Percentiles rank a stretch among this genome's conserved stretches.
phyloP scores from a whole-genome alignment of 192 early-diverging fungal genomes.

The Coemansia sp. region DNA sequence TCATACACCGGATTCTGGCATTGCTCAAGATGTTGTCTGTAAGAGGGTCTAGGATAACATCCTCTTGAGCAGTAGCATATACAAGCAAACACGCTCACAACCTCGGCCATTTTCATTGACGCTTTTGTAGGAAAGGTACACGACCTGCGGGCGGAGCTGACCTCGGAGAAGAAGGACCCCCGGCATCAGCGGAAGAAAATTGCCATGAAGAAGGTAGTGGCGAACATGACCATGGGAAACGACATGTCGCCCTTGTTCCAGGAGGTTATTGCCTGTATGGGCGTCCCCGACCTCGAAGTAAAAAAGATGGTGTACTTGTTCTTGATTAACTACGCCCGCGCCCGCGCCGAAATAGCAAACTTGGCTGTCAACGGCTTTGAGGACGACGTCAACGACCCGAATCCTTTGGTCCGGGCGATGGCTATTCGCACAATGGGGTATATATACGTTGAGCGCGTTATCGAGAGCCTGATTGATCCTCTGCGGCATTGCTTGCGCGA shows the following conservation, averaged over 20 bases:
- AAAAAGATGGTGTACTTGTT: constrained; percentile 96
- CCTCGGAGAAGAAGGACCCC: constrained; percentile 79
- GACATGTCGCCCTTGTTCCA: constrained; percentile 94
- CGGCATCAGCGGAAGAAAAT: constrained; percentile 81
- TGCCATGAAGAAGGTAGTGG: constrained; percentile 92
- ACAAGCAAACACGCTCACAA: not conserved
- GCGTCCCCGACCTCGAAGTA: constrained; percentile 80
- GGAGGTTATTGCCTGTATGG: constrained; percentile 92
- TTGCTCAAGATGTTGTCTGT: constrained; percentile 1
- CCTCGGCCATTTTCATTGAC: not conserved
- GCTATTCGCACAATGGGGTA: constrained; percentile 98
- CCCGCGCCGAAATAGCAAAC: constrained; percentile 90
- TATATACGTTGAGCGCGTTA: constrained; percentile 88
- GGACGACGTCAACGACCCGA: constrained; percentile 88
- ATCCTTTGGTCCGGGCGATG: constrained; percentile 92
- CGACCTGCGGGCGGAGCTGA: constrained; percentile 83
- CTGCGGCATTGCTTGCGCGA: constrained; percentile 80
- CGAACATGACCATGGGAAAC: constrained; percentile 99
- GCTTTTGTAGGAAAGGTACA: constrained; percentile 76
- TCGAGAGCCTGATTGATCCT: constrained; percentile 82
- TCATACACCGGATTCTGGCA: not conserved
- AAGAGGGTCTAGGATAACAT: not conserved
- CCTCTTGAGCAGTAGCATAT: not conserved
- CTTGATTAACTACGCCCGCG: constrained; percentile 93
- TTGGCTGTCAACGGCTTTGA: constrained; percentile 87